phyloP scores from a whole-genome alignment of 2,329 filamentous ascomycete species.

The Ilyonectria destructans region DNA sequence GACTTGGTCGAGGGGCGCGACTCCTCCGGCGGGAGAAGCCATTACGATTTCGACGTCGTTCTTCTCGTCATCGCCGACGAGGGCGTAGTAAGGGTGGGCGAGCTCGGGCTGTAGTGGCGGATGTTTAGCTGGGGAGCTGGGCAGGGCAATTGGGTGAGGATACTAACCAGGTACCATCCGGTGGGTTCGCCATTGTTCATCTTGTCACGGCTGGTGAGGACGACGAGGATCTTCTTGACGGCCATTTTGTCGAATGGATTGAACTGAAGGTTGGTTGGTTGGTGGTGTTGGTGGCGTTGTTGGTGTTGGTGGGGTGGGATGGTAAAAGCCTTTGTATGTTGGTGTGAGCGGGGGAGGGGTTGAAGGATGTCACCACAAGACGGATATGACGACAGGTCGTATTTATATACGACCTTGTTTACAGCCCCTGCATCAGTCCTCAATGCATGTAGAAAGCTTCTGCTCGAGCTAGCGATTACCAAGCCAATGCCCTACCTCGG shows the following conservation, averaged over 20 bases:
- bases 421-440: neutral
- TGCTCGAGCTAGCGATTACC: constrained; percentile 32
- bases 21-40: constrained; percentile 75
- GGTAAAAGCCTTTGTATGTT: neutral
- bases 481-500: constrained; percentile 21
- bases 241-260: constrained; percentile 57
- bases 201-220: constrained; percentile 76
- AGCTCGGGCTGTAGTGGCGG: constrained; percentile 68
- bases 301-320: neutral
- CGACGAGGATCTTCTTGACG: constrained; percentile 79
- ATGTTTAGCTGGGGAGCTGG: neutral
- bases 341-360: neutral
- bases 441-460: constrained; percentile 19
- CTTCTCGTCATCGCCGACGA: constrained; percentile 53
- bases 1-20: constrained; percentile 72
- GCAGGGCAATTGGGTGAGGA: neutral
- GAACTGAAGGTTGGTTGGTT: constrained; percentile 1
- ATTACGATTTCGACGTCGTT: constrained; percentile 68
- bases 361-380: neutral
- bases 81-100: constrained; percentile 75
- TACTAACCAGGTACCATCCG: constrained; percentile 79
- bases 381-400: neutral
- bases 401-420: neutral
- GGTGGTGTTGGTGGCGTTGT: constrained; percentile 3
- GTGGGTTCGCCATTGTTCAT: constrained; percentile 70